Percentiles rank a stretch among this genome's conserved stretches.
Conservation (phyloP, 2,329 filamentous ascomycete genomes). For the Phyllosticta paracitricarpa region DNA sequence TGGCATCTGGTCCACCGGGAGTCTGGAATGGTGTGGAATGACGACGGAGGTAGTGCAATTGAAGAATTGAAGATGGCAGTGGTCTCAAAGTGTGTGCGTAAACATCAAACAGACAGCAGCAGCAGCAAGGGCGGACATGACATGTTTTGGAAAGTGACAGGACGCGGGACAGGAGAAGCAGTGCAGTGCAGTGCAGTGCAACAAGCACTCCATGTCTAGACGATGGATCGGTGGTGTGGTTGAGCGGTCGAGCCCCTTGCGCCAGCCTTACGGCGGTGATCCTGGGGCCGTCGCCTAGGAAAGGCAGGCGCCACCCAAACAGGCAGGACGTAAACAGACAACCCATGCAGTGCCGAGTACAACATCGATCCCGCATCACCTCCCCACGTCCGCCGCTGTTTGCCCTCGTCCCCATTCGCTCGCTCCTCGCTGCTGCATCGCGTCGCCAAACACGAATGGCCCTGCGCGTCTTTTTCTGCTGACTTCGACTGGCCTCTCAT, state of each 20-base stretch:
- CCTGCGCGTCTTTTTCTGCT: background rate
- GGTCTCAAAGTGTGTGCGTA: background rate
- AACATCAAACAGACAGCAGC: background rate
- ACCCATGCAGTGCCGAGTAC: background rate
- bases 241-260: background rate
- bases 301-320: constrained; percentile 4
- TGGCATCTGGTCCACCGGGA: background rate
- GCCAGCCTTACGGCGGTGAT: background rate
- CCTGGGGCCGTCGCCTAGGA: background rate
- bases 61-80: background rate
- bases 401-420: background rate
- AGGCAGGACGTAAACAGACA: constrained; percentile 6
- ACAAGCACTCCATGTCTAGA: no score
- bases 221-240: background rate
- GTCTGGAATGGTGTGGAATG: background rate
- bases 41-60: background rate
- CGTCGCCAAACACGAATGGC: background rate
- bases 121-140: background rate
- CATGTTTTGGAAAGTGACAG: background rate
- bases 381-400: constrained; percentile 1
- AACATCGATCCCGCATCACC: background rate
- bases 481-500: background rate
- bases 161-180: background rate
- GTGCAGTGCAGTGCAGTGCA: background rate
- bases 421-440: background rate